phyloP scores from a whole-genome alignment of 192 early-diverging fungal genomes.

The Coemansia sp. region DNA sequence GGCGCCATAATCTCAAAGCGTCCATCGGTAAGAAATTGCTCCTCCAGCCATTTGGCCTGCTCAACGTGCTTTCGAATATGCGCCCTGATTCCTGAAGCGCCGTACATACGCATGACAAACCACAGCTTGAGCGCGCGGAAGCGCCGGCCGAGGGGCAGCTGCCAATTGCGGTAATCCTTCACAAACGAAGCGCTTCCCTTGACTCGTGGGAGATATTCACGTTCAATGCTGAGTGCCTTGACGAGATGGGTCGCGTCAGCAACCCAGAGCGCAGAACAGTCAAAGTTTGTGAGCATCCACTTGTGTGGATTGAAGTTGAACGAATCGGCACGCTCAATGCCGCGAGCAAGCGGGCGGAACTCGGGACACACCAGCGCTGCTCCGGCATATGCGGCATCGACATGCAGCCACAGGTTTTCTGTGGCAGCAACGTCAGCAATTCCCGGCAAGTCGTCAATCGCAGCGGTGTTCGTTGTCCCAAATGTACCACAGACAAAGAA shows the following conservation, averaged over 20 bases:
- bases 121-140: slow-evolving; percentile 66
- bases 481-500: slow-evolving; percentile 64
- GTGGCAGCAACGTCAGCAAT: slow-evolving; percentile 49
- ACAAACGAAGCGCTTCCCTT: slow-evolving; percentile 38
- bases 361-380: slow-evolving; percentile 59
- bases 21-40: slow-evolving; percentile 33
- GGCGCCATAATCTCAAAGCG: slow-evolving; percentile 52
- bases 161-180: slow-evolving; percentile 59
- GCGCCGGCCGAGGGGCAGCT: slow-evolving; percentile 56
- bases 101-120: slow-evolving; percentile 63
- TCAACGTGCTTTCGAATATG: slow-evolving; percentile 50
- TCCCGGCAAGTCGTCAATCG: slow-evolving; percentile 57
- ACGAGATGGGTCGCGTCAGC: slow-evolving; percentile 47
- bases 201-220: slow-evolving; percentile 52
- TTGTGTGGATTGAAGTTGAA: slow-evolving; percentile 66
- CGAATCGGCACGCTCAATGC: slow-evolving; percentile 58
- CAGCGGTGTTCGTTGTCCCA: slow-evolving; percentile 60
- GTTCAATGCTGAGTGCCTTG: slow-evolving; percentile 55
- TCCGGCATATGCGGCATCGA: slow-evolving; percentile 69
- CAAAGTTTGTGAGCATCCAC: slow-evolving; percentile 64
- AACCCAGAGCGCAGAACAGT: slow-evolving; percentile 64
- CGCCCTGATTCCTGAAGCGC: slow-evolving; percentile 51
- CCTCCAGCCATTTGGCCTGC: slow-evolving; percentile 40
- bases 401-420: slow-evolving; percentile 58
- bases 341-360: slow-evolving; percentile 48